These are phyloP conservation scores for Poa pratensis DNA, from an alignment of 176 grass and related monocot genomes.

Conservation along the genomic window DNA sequence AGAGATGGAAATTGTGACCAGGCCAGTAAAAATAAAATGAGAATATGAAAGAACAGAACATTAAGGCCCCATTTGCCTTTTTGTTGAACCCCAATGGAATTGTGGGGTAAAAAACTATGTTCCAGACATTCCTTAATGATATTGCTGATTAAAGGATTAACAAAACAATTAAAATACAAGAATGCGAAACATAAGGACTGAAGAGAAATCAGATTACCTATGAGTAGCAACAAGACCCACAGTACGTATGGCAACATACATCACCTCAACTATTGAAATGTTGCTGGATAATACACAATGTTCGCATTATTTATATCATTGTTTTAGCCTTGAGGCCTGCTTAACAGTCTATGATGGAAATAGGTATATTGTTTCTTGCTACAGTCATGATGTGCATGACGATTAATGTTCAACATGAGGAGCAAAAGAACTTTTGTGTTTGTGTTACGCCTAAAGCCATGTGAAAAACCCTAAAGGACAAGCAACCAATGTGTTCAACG, in stretches of 20 bases:
- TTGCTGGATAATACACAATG: neutral
- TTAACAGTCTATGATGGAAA: neutral
- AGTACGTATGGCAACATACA: neutral
- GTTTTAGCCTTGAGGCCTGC: neutral
- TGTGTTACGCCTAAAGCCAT: conserved; percentile 17
- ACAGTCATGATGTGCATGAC: neutral
- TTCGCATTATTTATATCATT: conserved; percentile 7
- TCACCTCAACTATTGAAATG: neutral
- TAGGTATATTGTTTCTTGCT: neutral
- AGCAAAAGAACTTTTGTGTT: neutral
- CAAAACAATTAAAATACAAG: conserved; percentile 1
- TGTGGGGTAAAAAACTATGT: neutral
- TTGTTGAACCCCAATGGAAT: neutral
- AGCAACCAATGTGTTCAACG: neutral
- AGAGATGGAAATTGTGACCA: conserved; percentile 32
- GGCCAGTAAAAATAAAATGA: neutral
- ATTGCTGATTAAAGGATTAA: neutral
- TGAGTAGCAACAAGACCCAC: neutral
- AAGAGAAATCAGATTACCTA: neutral
- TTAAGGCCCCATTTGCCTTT: neutral
- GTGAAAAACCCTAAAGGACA: neutral
- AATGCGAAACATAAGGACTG: neutral
- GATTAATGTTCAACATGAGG: neutral
- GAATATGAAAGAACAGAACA: neutral
- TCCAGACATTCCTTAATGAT: neutral